Conservation (phyloP, 2,329 filamentous ascomycete genomes). For the Podosphaera fusca region DNA sequence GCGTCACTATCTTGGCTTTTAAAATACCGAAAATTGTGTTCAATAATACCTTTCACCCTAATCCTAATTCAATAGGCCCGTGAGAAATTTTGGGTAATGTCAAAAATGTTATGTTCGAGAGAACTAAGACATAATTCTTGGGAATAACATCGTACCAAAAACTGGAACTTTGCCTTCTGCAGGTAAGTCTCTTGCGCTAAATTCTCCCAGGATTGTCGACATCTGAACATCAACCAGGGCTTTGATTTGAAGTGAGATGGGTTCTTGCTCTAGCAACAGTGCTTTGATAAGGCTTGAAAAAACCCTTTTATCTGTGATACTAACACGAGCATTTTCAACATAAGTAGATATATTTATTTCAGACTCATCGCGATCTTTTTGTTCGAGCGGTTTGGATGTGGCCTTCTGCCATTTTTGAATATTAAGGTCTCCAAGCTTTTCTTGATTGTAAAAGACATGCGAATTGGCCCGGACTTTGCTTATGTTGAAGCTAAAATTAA, state of each 20-base stretch:
- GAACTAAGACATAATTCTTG: constrained; percentile 5
- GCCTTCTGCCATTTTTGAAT: constrained; percentile 64
- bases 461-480: constrained; percentile 52
- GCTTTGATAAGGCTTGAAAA: constrained; percentile 63
- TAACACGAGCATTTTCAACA: constrained; percentile 57
- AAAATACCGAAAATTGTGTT: too few relatives aligned
- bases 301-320: constrained; percentile 58
- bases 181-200: constrained; percentile 65
- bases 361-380: constrained; percentile 31
- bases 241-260: constrained; percentile 49
- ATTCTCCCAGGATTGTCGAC: constrained; percentile 55
- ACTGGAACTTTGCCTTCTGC: constrained; percentile 68
- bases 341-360: constrained; percentile 51
- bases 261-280: constrained; percentile 48
- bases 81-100: background rate
- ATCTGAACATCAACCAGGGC: constrained; percentile 68
- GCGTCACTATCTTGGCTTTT: too few relatives aligned
- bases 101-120: constrained; percentile 2
- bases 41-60: too few relatives aligned
- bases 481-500: constrained; percentile 69
- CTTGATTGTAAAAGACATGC: constrained; percentile 55
- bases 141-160: constrained; percentile 9
- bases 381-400: constrained; percentile 49
- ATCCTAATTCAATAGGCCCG: too few relatives aligned
- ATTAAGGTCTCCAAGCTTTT: constrained; percentile 62